A percentile compares a stretch with the other conserved stretches of the same genome.
Evolutionary conservation across 345 rosid genomes (phyloP).

Genomic region (Linum lewisii): DNA sequence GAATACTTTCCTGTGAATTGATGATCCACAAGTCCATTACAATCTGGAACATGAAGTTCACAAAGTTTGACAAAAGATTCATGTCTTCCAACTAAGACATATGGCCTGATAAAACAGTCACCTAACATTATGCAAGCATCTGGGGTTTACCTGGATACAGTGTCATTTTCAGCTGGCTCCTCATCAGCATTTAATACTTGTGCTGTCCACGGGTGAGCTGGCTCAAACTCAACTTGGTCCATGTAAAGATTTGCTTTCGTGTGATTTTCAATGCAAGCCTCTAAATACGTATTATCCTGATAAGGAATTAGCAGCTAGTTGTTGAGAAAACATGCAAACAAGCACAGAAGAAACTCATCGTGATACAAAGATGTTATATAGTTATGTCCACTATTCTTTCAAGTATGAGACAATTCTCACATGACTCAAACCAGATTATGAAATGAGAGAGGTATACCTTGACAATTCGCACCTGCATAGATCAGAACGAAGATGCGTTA

Average conservation of each 20-base stretch:
- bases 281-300: conserved; percentile 82
- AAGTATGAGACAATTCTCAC: not conserved
- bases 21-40: not conserved
- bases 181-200: conserved; percentile 49
- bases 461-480: conserved; percentile 79
- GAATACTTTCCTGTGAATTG: conserved; percentile 43
- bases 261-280: conserved; percentile 94
- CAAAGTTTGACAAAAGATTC: too few relatives aligned
- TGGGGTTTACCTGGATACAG: conserved; percentile 52
- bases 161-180: conserved; percentile 22
- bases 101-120: not conserved
- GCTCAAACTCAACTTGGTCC: conserved; percentile 99
- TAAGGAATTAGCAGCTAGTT: conserved; percentile 14
- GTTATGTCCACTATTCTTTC: not conserved
- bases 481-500: not conserved
- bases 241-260: conserved; percentile 82
- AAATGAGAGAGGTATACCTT: conserved; percentile 50
- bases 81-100: too few relatives aligned
- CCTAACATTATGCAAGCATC: too few relatives aligned
- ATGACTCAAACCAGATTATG: not conserved
- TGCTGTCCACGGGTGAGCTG: conserved; percentile 76
- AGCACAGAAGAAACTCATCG: too few relatives aligned
- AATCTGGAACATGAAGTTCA: not conserved
- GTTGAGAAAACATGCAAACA: not conserved
- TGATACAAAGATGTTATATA: too few relatives aligned